Evolutionary conservation across 805 yeast genomes (phyloP), one percentile per base, ranked within the genome.

Genomic region (Pichia rugopelliculosa): DNA sequence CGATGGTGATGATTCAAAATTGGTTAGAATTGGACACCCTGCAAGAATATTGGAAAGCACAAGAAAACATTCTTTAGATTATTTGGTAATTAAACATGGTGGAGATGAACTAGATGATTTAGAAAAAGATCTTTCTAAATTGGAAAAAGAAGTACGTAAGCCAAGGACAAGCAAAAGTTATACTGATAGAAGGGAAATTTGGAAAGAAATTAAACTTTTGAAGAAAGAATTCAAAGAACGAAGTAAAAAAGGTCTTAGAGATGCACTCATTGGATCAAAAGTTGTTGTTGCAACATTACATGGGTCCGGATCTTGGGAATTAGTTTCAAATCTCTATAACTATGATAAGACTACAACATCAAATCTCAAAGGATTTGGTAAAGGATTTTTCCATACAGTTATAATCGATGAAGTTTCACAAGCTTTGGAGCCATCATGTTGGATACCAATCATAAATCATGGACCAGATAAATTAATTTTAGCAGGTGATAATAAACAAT

Each of bases 391-490:
- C 59, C 87, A 87, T 53, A 80, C 95, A 0, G 71, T 91, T 27
- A 85, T 93, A 12, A 90, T 91, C 33, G 99, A 91, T 66, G 99
- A 91, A 64, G 96, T 91, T 0, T 88, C 97, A 0, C 99, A 91
- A 63, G 76, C 96, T 11, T 66, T 91, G 46, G 96, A 91, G 59
- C 96, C 97, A 1, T 96, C 91, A 55, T 89, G 97, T 58, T 90
- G 97, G 97, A 89, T 91, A 22, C 97, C 99, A 0, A 51, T 93
- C 7, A 71, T 88, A 4, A 75, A 76, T 36, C 91, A 86, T 57
- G 73, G 79, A 21, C 63, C 78, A 38, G 71, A 73, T 33, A 74
- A 80, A 46, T 62, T 91, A 22, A 77, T 91, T 1, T 73, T 91
- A 22, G 97, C 98, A 0, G 99, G 99, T 45, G 99, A 91, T 61